Percentiles rank a stretch among this genome's conserved stretches.
Evolutionary conservation across 2,329 filamentous ascomycete species (phyloP).

Genomic region (Pestalotiopsis fici): DNA sequence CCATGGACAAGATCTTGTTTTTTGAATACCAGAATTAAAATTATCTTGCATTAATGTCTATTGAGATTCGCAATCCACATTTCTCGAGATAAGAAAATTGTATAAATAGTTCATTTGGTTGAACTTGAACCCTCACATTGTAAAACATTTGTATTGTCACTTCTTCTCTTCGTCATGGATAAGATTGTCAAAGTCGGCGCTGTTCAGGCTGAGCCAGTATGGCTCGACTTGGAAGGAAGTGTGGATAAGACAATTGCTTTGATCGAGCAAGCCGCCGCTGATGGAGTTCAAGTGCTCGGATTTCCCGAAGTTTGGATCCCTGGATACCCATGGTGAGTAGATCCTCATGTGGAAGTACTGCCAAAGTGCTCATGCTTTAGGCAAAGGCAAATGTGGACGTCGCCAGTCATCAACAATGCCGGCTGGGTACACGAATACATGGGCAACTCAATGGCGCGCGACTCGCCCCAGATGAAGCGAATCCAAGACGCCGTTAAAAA

Average conservation of each 20-base stretch:
- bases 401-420: constrained; percentile 40
- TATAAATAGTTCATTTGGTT: background rate
- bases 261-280: constrained; percentile 54
- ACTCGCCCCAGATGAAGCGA: constrained; percentile 43
- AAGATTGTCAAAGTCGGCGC: constrained; percentile 40
- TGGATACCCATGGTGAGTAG: constrained; percentile 42
- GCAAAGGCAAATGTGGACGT: constrained; percentile 37
- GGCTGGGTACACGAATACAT: constrained; percentile 36
- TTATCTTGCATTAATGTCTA: no score
- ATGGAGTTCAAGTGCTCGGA: constrained; percentile 52
- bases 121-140: no score
- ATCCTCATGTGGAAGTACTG: background rate
- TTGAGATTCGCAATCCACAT: background rate
- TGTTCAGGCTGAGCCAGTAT: constrained; percentile 60
- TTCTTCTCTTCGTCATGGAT: background rate
- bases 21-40: no score
- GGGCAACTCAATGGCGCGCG: constrained; percentile 31
- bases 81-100: background rate
- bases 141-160: no score
- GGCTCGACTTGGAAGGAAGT: constrained; percentile 57
- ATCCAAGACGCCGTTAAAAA: constrained; percentile 42
- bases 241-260: constrained; percentile 58
- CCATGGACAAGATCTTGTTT: background rate
- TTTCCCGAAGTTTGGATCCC: constrained; percentile 58
- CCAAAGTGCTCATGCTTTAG: constrained; percentile 8